phyloP scores from a whole-genome alignment of 306 rosid genomes.

The Albizia julibrissin region DNA sequence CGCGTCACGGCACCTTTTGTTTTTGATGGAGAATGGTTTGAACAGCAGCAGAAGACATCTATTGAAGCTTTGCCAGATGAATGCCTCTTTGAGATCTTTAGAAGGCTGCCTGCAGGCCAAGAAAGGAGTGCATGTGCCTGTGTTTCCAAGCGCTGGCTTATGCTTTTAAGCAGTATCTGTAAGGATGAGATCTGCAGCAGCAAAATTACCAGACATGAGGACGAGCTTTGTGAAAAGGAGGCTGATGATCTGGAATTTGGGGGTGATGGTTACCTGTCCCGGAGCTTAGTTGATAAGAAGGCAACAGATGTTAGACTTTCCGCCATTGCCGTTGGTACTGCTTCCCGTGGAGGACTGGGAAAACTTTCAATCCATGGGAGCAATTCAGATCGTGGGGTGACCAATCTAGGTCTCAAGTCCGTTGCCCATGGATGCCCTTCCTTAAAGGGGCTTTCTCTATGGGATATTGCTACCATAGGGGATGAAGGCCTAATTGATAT shows the following conservation, averaged over 20 bases:
- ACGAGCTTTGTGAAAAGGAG: slow-evolving; percentile 30
- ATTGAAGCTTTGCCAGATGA: slow-evolving; percentile 84
- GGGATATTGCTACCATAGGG: slow-evolving; percentile 65
- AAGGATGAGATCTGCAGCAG: slow-evolving; percentile 57
- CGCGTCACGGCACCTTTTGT: slow-evolving; percentile 73
- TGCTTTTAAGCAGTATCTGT: slow-evolving; percentile 74
- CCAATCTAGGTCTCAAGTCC: slow-evolving; percentile 74
- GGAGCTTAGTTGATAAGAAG: slow-evolving; percentile 91
- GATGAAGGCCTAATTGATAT: slow-evolving; percentile 89
- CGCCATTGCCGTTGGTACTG: slow-evolving; percentile 86
- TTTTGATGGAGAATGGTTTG: slow-evolving; percentile 52
- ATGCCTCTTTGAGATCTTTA: slow-evolving; percentile 91
- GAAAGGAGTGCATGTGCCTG: slow-evolving; percentile 79
- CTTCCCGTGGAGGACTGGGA: slow-evolving; percentile 91
- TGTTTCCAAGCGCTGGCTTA: slow-evolving; percentile 91
- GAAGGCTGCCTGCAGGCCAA: slow-evolving; percentile 77
- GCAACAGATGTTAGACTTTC: slow-evolving; percentile 97
- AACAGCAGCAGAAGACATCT: slow-evolving; percentile 66
- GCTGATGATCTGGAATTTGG: slow-evolving; percentile 58
- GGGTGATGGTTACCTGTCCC: slow-evolving; percentile 81
- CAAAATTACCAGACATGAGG: slow-evolving; percentile 37
- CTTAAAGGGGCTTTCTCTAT: slow-evolving; percentile 69
- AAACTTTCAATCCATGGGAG: slow-evolving; percentile 82
- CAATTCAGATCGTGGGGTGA: slow-evolving; percentile 56
- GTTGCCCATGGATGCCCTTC: slow-evolving; percentile 87